phyloP scores from a whole-genome alignment of 495 filamentous ascomycete genomes.

The Penicillium turbatum region DNA sequence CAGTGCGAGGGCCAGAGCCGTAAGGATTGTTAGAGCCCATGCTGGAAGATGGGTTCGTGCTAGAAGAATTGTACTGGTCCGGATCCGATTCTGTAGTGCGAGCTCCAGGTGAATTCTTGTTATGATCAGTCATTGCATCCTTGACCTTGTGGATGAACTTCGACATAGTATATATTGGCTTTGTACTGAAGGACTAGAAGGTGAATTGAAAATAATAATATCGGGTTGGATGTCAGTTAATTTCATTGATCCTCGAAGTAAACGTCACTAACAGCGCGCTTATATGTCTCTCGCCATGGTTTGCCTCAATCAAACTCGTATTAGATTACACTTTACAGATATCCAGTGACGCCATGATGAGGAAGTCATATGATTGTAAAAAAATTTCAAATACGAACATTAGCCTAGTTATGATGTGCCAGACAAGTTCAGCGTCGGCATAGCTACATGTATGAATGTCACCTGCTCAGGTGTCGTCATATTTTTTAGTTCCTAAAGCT shows the following conservation, averaged over 20 bases:
- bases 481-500: not conserved
- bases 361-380: not conserved
- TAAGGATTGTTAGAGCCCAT: conserved; percentile 6
- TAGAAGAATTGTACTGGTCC: conserved; percentile 1
- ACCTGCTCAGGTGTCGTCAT: not conserved
- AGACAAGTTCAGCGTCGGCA: not conserved
- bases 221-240: not conserved
- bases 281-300: not conserved
- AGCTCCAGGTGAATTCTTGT: not conserved
- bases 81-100: not conserved
- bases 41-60: not conserved
- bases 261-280: no score
- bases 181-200: not conserved
- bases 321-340: not conserved
- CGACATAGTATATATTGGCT: conserved; percentile 47
- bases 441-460: no score
- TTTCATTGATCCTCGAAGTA: no score
- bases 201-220: not conserved
- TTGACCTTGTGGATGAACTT: conserved; percentile 65
- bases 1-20: no score
- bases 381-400: no score
- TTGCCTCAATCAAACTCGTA: not conserved
- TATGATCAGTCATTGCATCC: conserved; percentile 48
- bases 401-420: not conserved
- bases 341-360: conserved; percentile 1